phyloP scores from a whole-genome alignment of 129 eudicot species.

The Helianthus tuberosus region DNA sequence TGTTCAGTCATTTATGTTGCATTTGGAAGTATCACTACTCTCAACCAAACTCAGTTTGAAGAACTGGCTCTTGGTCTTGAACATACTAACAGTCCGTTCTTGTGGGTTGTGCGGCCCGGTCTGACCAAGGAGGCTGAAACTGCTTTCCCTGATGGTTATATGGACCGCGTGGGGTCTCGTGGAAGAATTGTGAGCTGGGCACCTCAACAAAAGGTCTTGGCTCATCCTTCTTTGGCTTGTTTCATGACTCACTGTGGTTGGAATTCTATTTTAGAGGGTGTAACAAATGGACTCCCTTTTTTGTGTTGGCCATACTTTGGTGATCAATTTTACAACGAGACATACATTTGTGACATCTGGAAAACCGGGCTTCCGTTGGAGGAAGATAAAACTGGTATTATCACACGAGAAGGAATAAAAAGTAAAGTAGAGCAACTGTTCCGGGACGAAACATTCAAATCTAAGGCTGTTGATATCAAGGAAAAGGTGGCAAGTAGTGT shows the following conservation, averaged over 20 bases:
- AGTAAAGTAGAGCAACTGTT: constrained; percentile 24
- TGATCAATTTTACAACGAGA: constrained; percentile 58
- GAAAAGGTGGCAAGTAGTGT: constrained; percentile 19
- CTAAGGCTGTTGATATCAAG: constrained; percentile 43
- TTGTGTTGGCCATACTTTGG: constrained; percentile 34
- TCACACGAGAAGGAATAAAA: no score
- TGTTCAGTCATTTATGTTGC: constrained; percentile 54
- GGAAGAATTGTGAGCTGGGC: no score
- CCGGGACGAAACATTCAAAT: constrained; percentile 29
- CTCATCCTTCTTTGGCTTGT: no score
- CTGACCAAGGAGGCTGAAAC: constrained; percentile 16
- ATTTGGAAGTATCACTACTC: constrained; percentile 57
- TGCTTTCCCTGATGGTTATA: constrained; percentile 40
- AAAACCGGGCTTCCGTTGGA: no score
- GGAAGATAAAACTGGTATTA: no score
- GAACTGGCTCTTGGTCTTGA: neutral
- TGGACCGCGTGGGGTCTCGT: constrained; percentile 11
- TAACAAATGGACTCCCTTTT: constrained; percentile 33
- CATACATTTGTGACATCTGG: constrained; percentile 44
- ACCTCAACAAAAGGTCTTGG: no score
- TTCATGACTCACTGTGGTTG: no score
- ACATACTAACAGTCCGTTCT: no score
- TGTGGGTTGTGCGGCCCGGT: constrained; percentile 19
- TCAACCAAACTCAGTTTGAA: constrained; percentile 16
- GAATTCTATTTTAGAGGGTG: constrained; percentile 25